These are phyloP conservation scores for Rostrohypoxylon terebratum DNA, from an alignment of 495 filamentous ascomycete species.

Conservation along the genomic window DNA sequence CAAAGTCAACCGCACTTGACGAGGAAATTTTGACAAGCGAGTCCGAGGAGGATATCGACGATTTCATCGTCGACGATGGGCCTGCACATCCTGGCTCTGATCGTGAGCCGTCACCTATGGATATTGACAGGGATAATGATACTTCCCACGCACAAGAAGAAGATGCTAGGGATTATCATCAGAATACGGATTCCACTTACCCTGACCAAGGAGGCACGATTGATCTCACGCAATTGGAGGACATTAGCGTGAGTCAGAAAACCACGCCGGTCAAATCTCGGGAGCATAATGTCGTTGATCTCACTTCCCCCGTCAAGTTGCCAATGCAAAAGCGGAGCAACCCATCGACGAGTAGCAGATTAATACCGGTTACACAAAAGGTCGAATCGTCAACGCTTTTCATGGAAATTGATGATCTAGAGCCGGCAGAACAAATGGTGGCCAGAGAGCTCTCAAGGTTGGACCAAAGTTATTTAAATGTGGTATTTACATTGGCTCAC, in stretches of 20 bases:
- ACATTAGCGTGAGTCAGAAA: not conserved
- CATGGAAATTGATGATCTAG: conserved; percentile 37
- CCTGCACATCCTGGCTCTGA: not conserved
- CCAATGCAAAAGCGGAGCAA: not conserved
- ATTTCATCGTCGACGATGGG: conserved; percentile 55
- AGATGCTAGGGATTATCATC: not conserved
- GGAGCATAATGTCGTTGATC: conserved; percentile 27
- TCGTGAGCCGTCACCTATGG: conserved; percentile 28
- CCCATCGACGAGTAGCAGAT: not conserved
- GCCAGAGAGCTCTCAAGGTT: conserved; percentile 26
- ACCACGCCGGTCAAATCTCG: conserved; percentile 32
- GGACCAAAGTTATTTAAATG: conserved; percentile 24
- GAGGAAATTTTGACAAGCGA: conserved; percentile 61
- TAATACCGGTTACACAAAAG: not conserved
- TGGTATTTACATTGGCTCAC: conserved; percentile 25
- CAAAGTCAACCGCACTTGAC: conserved; percentile 39
- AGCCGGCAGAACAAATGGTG: conserved; percentile 32
- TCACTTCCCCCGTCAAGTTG: conserved; percentile 25
- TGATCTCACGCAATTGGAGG: conserved; percentile 18
- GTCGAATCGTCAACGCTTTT: conserved; percentile 13
- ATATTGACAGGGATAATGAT: conserved; percentile 23
- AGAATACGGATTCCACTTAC: conserved; percentile 4
- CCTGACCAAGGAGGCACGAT: not conserved
- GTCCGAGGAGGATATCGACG: conserved; percentile 61
- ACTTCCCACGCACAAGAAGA: conserved; percentile 5